Evolutionary conservation across 345 rosid species (phyloP).

Genomic region (Angophora floribunda): DNA sequence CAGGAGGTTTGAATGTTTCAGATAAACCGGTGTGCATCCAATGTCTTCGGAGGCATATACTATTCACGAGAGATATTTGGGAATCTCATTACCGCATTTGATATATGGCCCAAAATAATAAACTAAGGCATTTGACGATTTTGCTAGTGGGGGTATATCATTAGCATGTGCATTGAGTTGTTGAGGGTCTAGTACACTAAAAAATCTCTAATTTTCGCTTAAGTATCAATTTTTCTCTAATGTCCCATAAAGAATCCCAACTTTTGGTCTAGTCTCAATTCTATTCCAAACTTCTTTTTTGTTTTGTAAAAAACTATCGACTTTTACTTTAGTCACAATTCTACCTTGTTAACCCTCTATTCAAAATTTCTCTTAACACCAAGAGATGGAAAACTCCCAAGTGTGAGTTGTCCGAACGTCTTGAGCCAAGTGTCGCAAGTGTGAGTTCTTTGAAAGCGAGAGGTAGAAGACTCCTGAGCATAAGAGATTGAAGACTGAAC

Average conservation of each 20-base stretch:
- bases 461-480: background rate
- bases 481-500: too few relatives aligned
- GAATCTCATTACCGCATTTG: background rate
- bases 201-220: too few relatives aligned
- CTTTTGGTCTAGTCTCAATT: too few relatives aligned
- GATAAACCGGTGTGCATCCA: background rate
- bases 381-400: too few relatives aligned
- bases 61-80: background rate
- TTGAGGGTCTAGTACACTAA: background rate
- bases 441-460: too few relatives aligned
- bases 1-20: background rate
- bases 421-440: background rate
- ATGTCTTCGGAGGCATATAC: background rate
- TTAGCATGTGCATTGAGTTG: background rate
- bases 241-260: too few relatives aligned
- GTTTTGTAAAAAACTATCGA: too few relatives aligned
- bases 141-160: background rate
- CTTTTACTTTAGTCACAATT: too few relatives aligned
- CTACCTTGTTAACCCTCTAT: too few relatives aligned
- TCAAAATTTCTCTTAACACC: accelerated
- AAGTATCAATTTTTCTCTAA: accelerated
- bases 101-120: background rate
- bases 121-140: background rate
- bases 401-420: background rate
- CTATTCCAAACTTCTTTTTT: too few relatives aligned